Conservation (phyloP, 805 yeast genomes). For the Metschnikowia matae region DNA sequence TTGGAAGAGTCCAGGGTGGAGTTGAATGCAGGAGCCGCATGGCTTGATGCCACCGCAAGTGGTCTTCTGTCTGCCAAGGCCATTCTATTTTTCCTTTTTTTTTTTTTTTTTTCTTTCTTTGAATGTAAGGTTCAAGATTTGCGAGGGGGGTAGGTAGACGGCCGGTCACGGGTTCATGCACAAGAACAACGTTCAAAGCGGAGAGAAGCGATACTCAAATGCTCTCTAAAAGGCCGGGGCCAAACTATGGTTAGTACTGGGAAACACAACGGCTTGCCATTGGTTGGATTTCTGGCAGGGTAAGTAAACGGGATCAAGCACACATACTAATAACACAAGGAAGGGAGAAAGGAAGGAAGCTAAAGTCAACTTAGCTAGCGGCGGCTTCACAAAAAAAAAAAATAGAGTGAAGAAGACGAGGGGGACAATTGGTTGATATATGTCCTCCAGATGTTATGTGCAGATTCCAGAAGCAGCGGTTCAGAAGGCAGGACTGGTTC, state of each 20-base stretch:
- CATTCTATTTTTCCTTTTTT: conserved; percentile 28
- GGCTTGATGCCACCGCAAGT: conserved; percentile 46
- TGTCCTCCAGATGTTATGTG: not conserved
- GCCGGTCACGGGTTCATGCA: not conserved
- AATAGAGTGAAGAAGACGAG: too few relatives aligned
- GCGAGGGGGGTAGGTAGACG: not conserved
- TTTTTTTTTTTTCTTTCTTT: too few relatives aligned
- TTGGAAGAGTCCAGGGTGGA: conserved; percentile 18
- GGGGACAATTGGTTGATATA: too few relatives aligned
- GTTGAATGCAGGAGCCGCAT: conserved; percentile 42
- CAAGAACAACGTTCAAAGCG: not conserved
- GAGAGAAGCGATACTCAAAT: conserved; percentile 19
- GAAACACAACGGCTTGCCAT: not conserved
- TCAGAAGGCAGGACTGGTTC: too few relatives aligned
- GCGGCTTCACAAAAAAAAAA: not conserved
- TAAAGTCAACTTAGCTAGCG: conserved; percentile 1
- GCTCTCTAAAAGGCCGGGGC: conserved; percentile 13
- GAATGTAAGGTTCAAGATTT: too few relatives aligned
- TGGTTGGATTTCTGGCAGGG: not conserved
- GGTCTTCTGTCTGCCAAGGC: conserved; percentile 69
- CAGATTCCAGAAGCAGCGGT: too few relatives aligned
- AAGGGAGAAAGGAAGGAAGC: conserved; percentile 1
- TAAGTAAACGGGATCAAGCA: not conserved
- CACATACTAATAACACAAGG: conserved; percentile 3
- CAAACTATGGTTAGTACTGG: conserved; percentile 1